These are phyloP conservation scores for Pseudogymnoascus sp. DNA, from an alignment of 2,329 filamentous ascomycete genomes.

Conservation along the genomic window DNA sequence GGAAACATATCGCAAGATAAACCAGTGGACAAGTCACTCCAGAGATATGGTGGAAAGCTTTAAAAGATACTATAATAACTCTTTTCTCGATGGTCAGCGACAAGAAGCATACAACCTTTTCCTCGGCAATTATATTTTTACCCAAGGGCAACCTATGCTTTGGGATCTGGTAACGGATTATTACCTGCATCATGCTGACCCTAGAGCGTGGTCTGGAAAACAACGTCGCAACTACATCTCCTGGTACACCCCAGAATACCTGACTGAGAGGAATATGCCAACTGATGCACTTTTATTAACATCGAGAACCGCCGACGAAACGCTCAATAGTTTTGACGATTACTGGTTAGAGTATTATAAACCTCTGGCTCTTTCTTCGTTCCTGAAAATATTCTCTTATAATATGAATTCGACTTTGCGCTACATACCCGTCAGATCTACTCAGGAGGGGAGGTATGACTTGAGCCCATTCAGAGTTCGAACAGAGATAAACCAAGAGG, in stretches of 20 bases:
- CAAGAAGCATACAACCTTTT: constrained; percentile 98
- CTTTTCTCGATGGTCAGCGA: constrained; percentile 92
- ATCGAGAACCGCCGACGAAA: constrained; percentile 19
- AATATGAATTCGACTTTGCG: constrained; percentile 85
- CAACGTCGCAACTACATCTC: constrained; percentile 67
- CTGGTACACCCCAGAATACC: constrained; percentile 74
- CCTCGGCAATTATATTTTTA: constrained; percentile 88
- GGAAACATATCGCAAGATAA: constrained; percentile 98
- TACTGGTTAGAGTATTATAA: constrained; percentile 98
- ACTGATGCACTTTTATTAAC: constrained; percentile 39
- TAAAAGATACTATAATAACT: constrained; percentile 98
- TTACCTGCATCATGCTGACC: constrained; percentile 86
- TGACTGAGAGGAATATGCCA: constrained; percentile 49
- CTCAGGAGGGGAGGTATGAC: constrained; percentile 68
- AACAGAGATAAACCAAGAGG: constrained; percentile 52
- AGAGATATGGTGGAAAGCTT: constrained; percentile 99
- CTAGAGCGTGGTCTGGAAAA: constrained; percentile 62
- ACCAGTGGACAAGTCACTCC: constrained; percentile 96
- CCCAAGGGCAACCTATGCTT: constrained; percentile 82
- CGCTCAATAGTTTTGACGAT: constrained; percentile 63
- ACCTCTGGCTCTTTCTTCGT: constrained; percentile 77
- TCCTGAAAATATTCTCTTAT: constrained; percentile 86
- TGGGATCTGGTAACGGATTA: constrained; percentile 96
- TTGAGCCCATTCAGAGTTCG: constrained; percentile 83
- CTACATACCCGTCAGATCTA: constrained; percentile 69